These are phyloP conservation scores for Capsicum chinense DNA, from an alignment of 257 asterid genomes.

Conservation along the genomic window DNA sequence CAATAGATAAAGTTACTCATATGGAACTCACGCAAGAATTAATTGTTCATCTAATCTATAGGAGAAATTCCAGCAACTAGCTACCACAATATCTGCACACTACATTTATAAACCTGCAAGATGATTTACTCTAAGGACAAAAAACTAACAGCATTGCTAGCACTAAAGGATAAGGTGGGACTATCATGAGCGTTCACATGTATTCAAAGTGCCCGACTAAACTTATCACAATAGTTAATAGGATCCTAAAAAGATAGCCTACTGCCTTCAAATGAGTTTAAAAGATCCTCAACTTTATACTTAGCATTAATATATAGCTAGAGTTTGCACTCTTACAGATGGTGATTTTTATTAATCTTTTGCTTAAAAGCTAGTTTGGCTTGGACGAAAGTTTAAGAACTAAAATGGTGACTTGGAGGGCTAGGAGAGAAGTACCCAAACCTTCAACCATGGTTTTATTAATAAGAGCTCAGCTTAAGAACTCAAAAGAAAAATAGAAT, in stretches of 20 bases:
- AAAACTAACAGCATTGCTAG: neutral
- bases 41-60: neutral
- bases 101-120: neutral
- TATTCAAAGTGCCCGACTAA: neutral
- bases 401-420: neutral
- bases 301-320: neutral
- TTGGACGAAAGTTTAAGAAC: neutral
- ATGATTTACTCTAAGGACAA: neutral
- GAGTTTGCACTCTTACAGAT: neutral
- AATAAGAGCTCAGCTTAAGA: neutral
- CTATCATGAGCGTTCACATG: neutral
- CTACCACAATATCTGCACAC: neutral
- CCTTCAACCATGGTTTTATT: neutral
- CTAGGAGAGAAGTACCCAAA: neutral
- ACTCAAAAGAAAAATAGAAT: no score
- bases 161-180: neutral
- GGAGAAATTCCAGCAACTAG: slow-evolving; percentile 8
- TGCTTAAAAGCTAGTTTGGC: neutral
- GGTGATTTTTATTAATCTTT: neutral
- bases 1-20: neutral
- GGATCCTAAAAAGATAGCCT: slow-evolving; percentile 14
- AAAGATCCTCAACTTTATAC: slow-evolving; percentile 4
- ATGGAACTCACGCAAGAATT: neutral
- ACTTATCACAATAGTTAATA: neutral
- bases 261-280: neutral